Conservation (phyloP, 805 yeast species). For the Candida nitratophila region DNA sequence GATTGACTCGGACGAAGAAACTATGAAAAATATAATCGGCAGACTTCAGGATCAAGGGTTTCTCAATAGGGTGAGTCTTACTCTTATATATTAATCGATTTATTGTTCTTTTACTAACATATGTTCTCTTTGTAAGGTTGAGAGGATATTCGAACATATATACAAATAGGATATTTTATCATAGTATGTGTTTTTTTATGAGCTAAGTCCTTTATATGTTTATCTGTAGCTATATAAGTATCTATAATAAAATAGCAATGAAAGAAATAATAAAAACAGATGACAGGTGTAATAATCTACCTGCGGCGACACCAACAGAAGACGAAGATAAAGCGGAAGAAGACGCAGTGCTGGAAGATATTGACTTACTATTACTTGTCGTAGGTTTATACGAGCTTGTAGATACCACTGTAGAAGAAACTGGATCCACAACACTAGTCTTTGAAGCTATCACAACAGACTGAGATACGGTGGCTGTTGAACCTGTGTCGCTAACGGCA, state of each 20-base stretch:
- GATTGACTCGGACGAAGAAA: not conserved
- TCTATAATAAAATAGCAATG: not conserved
- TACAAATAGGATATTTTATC: no score
- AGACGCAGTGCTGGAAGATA: no score
- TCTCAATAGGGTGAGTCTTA: no score
- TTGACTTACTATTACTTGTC: no score
- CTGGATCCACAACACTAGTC: not conserved
- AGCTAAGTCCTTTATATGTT: no score
- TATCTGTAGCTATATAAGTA: not conserved
- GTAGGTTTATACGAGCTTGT: not conserved
- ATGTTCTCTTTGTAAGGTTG: no score
- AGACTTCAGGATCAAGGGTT: not conserved
- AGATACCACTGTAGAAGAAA: not conserved
- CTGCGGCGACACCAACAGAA: not conserved
- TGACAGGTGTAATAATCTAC: not conserved
- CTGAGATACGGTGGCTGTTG: not conserved
- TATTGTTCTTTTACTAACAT: no score
- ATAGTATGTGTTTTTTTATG: no score
- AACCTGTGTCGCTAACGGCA: not conserved
- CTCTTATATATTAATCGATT: no score
- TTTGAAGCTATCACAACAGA: not conserved
- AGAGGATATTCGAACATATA: no score
- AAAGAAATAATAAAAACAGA: not conserved
- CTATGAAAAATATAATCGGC: not conserved
- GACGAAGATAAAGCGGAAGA: slow-evolving; percentile 1